phyloP scores from a whole-genome alignment of 1,284 basidiomycete genomes.

The Vanrija sp. region DNA sequence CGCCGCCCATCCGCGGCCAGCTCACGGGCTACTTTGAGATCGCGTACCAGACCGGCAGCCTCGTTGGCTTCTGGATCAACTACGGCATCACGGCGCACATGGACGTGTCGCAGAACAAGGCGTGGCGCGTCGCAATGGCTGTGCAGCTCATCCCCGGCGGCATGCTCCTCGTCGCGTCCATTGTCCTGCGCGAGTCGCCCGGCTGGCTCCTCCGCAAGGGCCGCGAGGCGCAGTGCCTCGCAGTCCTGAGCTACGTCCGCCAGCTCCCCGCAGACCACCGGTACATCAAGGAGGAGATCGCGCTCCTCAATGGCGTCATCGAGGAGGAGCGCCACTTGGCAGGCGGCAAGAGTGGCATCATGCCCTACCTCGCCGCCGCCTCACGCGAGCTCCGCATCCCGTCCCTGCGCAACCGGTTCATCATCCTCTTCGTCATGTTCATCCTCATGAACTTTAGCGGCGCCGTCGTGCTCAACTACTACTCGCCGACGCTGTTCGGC shows the following conservation, averaged over 20 bases:
- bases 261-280: slow-evolving; percentile 43
- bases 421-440: neutral
- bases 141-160: slow-evolving; percentile 56
- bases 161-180: slow-evolving; percentile 48
- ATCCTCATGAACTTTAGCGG: neutral
- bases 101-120: slow-evolving; percentile 25
- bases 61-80: slow-evolving; percentile 52
- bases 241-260: slow-evolving; percentile 50
- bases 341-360: neutral
- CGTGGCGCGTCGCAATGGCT: slow-evolving; percentile 54
- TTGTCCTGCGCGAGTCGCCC: slow-evolving; percentile 55
- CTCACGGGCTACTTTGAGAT: slow-evolving; percentile 55
- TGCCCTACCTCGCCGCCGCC: neutral
- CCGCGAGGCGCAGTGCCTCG: slow-evolving; percentile 45
- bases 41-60: slow-evolving; percentile 39
- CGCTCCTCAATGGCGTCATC: slow-evolving; percentile 22
- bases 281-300: slow-evolving; percentile 47
- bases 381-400: neutral
- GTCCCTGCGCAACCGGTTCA: neutral
- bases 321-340: slow-evolving; percentile 23
- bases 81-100: slow-evolving; percentile 51
- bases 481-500: slow-evolving; percentile 30
- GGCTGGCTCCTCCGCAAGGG: slow-evolving; percentile 54
- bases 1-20: slow-evolving; percentile 45
- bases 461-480: slow-evolving; percentile 19